Percentiles rank a stretch among this genome's conserved stretches.
Evolutionary conservation across 2,329 filamentous ascomycete species (phyloP).

Genomic region (Exophiala sp.): DNA sequence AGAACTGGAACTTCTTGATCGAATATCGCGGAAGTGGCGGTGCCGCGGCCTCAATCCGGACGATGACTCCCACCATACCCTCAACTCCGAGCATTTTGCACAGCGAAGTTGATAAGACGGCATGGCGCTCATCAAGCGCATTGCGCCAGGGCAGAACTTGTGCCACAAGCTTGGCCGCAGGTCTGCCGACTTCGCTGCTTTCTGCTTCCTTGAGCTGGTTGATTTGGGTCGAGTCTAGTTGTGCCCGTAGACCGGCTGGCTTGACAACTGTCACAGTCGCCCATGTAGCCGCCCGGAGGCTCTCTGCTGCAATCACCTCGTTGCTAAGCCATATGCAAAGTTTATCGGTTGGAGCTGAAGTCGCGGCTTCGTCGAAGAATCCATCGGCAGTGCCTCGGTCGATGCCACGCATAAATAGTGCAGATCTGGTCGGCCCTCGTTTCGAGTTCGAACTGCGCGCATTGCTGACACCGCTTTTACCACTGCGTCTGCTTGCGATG

Average conservation of each 20-base stretch:
- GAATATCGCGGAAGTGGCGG: constrained; percentile 61
- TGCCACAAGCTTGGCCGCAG: constrained; percentile 66
- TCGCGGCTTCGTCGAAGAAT: constrained; percentile 66
- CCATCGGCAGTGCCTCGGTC: constrained; percentile 64
- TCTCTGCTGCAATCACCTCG: constrained; percentile 64
- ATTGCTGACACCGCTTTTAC: constrained; percentile 66
- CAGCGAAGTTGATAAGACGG: constrained; percentile 69
- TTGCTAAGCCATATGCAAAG: constrained; percentile 80
- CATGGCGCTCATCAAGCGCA: constrained; percentile 72
- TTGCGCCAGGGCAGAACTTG: constrained; percentile 74
- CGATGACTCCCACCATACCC: constrained; percentile 74
- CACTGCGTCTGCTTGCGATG: constrained; percentile 71
- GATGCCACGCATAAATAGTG: constrained; percentile 69
- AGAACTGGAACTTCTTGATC: constrained; percentile 66
- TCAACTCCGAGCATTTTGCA: constrained; percentile 66
- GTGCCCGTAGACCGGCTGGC: constrained; percentile 67
- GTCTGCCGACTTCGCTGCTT: constrained; percentile 50
- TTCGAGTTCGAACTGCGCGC: constrained; percentile 58
- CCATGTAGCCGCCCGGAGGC: constrained; percentile 69
- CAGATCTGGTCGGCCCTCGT: constrained; percentile 44
- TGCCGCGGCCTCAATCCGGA: constrained; percentile 79
- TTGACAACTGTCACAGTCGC: constrained; percentile 80
- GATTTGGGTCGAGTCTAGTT: constrained; percentile 62
- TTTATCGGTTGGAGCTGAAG: constrained; percentile 46
- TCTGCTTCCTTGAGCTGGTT: constrained; percentile 61